These are phyloP conservation scores for Chaetomium olivaceum DNA, from an alignment of 2,329 filamentous ascomycete species.

Conservation along the genomic window DNA sequence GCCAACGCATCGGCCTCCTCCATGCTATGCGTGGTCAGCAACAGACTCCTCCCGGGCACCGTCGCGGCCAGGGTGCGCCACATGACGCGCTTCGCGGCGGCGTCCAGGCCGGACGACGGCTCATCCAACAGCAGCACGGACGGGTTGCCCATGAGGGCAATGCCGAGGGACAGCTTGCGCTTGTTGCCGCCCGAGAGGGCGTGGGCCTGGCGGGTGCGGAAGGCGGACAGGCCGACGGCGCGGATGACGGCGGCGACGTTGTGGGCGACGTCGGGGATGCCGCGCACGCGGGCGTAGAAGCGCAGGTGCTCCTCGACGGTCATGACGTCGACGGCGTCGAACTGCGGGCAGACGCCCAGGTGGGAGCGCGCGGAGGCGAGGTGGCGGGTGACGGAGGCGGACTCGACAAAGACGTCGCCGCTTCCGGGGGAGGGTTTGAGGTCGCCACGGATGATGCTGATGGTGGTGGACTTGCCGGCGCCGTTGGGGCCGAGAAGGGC, in stretches of 20 bases:
- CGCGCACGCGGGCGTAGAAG: slow-evolving; percentile 85
- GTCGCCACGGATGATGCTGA: slow-evolving; percentile 87
- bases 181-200: slow-evolving; percentile 89
- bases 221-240: slow-evolving; percentile 75
- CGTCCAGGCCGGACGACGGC: slow-evolving; percentile 84
- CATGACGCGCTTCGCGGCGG: slow-evolving; percentile 88
- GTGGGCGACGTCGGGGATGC: slow-evolving; percentile 71
- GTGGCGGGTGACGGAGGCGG: slow-evolving; percentile 70
- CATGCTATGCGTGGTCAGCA: slow-evolving; percentile 93
- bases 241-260: slow-evolving; percentile 78
- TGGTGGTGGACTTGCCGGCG: slow-evolving; percentile 87
- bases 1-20: slow-evolving; percentile 92
- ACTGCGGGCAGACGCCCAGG: slow-evolving; percentile 89
- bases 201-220: slow-evolving; percentile 71
- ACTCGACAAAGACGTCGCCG: slow-evolving; percentile 81
- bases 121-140: slow-evolving; percentile 86
- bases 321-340: slow-evolving; percentile 87
- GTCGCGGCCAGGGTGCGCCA: slow-evolving; percentile 80
- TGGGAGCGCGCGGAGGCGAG: slow-evolving; percentile 71
- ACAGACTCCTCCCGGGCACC: slow-evolving; percentile 73
- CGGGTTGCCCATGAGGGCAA: slow-evolving; percentile 90
- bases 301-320: slow-evolving; percentile 81
- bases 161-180: slow-evolving; percentile 84
- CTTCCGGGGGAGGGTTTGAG: slow-evolving; percentile 67
- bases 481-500: slow-evolving; percentile 88